phyloP scores from a whole-genome alignment of 1,139 yeast genomes.

The Blastobotrys indianensis region DNA sequence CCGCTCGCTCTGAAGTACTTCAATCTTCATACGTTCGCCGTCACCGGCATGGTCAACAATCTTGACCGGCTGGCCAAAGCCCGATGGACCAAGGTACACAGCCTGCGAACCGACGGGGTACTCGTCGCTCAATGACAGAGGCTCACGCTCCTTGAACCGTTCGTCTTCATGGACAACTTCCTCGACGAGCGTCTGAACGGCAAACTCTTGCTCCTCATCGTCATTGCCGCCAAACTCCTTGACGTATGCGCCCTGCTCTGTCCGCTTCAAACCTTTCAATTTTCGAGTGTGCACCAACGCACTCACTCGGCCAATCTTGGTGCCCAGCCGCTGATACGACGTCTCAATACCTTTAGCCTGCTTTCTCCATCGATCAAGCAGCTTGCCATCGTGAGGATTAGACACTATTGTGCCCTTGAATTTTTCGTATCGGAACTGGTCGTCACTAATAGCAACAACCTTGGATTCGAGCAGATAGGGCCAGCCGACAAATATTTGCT shows the following conservation, averaged over 20 bases:
- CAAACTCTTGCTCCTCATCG: conserved; percentile 40
- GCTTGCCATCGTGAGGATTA: conserved; percentile 36
- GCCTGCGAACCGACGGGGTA: conserved; percentile 69
- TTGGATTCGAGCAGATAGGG: conserved; percentile 83
- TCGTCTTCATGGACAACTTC: conserved; percentile 66
- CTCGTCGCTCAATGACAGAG: conserved; percentile 74
- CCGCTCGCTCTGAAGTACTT: conserved; percentile 24
- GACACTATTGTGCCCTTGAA: conserved; percentile 28
- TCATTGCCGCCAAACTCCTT: conserved; percentile 51
- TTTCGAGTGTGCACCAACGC: conserved; percentile 64
- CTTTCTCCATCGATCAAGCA: conserved; percentile 39
- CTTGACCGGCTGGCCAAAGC: conserved; percentile 80
- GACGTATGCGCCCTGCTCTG: conserved; percentile 65
- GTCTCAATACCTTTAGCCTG: conserved; percentile 33
- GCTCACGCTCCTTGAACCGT: conserved; percentile 66
- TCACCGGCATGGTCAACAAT: conserved; percentile 54
- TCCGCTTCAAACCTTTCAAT: conserved; percentile 74
- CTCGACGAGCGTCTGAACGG: conserved; percentile 75
- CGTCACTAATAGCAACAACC: conserved; percentile 60
- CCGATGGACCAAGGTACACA: conserved; percentile 81
- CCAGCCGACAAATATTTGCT: conserved; percentile 72
- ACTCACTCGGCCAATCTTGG: conserved; percentile 47
- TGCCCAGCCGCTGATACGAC: conserved; percentile 49
- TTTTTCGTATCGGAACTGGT: conserved; percentile 43
- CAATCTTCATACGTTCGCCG: conserved; percentile 32